Evolutionary conservation across 257 asterid species (phyloP).

Genomic region (Gentiana dahurica): DNA sequence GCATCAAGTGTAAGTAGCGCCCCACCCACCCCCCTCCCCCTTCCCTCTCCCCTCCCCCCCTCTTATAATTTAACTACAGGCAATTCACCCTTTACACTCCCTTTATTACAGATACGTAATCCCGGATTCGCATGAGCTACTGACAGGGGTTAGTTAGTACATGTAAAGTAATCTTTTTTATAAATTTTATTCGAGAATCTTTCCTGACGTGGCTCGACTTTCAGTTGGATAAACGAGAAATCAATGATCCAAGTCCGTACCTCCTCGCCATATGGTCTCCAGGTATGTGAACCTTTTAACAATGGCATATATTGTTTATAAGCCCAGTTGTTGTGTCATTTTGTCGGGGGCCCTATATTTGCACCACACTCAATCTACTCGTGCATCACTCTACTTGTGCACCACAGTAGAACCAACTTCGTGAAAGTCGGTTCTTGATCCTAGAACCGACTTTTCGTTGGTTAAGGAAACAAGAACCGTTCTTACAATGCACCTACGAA

Average conservation of each 20-base stretch:
- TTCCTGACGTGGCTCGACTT: constrained; percentile 9
- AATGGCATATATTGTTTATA: not conserved
- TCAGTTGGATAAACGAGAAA: constrained; percentile 86
- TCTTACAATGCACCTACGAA: too few relatives aligned
- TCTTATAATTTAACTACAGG: too few relatives aligned
- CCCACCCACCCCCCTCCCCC: not conserved
- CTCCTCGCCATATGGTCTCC: constrained; percentile 99
- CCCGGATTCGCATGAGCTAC: constrained; percentile 87
- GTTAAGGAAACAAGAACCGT: too few relatives aligned
- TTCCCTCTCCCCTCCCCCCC: too few relatives aligned
- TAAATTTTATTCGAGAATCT: constrained; percentile 3
- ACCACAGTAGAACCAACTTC: too few relatives aligned
- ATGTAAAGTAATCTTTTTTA: constrained; percentile 5
- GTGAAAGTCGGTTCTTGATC: too few relatives aligned
- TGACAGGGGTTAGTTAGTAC: constrained; percentile 76
- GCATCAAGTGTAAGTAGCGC: constrained; percentile 89
- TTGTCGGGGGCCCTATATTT: too few relatives aligned
- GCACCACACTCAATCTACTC: too few relatives aligned
- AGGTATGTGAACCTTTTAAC: constrained; percentile 32
- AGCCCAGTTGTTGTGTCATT: not conserved
- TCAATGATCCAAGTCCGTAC: constrained; percentile 87
- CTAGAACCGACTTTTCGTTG: too few relatives aligned
- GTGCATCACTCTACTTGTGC: too few relatives aligned
- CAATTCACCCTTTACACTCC: constrained; percentile 10
- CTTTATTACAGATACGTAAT: constrained; percentile 73